Evolutionary conservation across 768 basidiomycete species (phyloP), one percentile per base, ranked within the genome.

Genomic region (Lactifluus echinatus): DNA sequence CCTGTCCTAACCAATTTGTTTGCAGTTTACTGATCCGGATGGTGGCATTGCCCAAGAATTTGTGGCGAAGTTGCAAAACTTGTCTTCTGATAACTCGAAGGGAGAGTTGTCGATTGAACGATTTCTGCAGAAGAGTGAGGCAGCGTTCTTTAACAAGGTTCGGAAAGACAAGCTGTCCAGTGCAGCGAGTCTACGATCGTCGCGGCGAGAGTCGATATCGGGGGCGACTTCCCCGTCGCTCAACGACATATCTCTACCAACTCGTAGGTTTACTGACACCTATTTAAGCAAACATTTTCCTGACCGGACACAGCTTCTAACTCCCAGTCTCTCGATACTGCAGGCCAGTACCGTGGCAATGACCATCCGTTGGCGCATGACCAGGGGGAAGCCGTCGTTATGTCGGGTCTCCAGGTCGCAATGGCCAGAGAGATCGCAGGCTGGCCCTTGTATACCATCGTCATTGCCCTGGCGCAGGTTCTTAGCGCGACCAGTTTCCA

Each of bases 401-500:
- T 96, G 90, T 87, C 84, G 5, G 76, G 86, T 54, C 67, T 93
- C 42, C 93, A 96, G 67, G 85, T 94, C 61, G 80, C 83, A 23
- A 79, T 96, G 80, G 78, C 89, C 29, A 77, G 90, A 43, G 83
- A 90, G 69, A 68, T 93, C 46, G 80, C 72, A 40, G 87, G 88
- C 34, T 96, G 93, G 93, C 93, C 93, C 0, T 69, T 96, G 60
- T 96, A 96, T 70, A 87, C 90, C 40, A 87, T 94, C 65, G 75
- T 94, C 65, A 88, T 95, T 59, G 92, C 85, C 28, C 62, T 87
- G 29, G 93, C 93, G 33, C 93, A 90, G 76, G 91, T 93, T 87
- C 72, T 93, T 62, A 84, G 86, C 55, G 91, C 91, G 3, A 92
- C 90, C 28, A 94, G 92, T 66, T 96, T 94, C 81, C 93, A 96